Base-by-base conservation (phyloP, 163 green algal species). In the Chloromonas sp. region DNA sequence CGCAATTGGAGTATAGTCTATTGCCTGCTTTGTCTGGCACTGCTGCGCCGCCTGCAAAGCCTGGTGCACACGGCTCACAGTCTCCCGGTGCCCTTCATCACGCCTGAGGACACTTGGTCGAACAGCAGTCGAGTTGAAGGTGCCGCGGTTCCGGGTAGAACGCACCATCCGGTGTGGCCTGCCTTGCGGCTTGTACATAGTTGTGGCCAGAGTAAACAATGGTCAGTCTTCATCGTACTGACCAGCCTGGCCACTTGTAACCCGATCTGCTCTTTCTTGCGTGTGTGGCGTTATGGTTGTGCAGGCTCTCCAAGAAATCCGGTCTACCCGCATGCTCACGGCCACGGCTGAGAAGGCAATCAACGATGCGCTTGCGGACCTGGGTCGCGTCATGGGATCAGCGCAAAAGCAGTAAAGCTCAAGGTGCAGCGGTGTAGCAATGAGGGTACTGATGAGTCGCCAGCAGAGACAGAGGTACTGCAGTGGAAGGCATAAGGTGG, bases 311-410 rank as follows among this genome's bases (percentile, higher is more conserved):
- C 61, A 78, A 3, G 87, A 93, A 61, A 86, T 94, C 13, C 87
- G 83, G 2, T 74, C 74, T 14, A 91, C 87, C 0, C 83, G 87
- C 85, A 82, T 84, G 60, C 86, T 94, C 60, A 88, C 85, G 0
- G 84, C 86, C 2, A 85, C 84, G 0, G 66, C 82, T 1, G 84
- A 90, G 85, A 86, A 76, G 36, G 81, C 66, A 1, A 82, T 94
- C 15, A 57, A 85, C 1, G 70, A 83, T 3, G 84, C 81, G 14
- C 82, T 91, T 14, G 61, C 14, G 5, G 71, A 36, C 71, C 14
- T 79, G 36, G 14, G 13, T 58, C 66, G 66, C 11, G 66, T 74
- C 5, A 5, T 11, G 5, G 66, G 5, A 5, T 5, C 66, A 5
- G 66, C 66, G 5, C 5, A 5, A 15, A 11, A 74, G 5, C 5